Conservation (phyloP, 257 asterid species). For the Knoxia roxburghii region DNA sequence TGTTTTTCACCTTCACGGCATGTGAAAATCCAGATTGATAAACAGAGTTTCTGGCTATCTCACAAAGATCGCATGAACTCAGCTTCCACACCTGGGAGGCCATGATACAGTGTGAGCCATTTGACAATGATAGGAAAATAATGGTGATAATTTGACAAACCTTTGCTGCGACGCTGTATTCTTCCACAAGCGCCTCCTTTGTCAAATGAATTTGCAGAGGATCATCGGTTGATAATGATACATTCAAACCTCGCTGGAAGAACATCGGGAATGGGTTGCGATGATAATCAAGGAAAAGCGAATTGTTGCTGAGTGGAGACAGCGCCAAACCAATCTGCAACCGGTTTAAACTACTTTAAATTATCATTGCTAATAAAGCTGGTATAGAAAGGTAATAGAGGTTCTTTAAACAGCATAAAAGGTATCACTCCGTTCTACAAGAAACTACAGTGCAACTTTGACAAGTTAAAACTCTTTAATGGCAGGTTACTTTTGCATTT, state of each 20-base stretch:
- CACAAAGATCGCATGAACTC: slow-evolving; percentile 93
- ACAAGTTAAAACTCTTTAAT: background rate
- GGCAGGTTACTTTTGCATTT: background rate
- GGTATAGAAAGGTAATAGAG: background rate
- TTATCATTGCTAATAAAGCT: background rate
- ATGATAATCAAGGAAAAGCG: slow-evolving; percentile 84
- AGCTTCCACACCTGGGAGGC: slow-evolving; percentile 84
- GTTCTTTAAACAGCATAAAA: background rate
- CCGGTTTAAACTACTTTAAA: slow-evolving; percentile 10
- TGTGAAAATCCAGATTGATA: slow-evolving; percentile 93
- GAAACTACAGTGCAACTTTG: slow-evolving; percentile 9
- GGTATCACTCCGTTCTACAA: background rate
- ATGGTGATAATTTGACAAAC: slow-evolving; percentile 29
- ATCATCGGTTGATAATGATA: slow-evolving; percentile 81
- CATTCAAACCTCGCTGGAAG: slow-evolving; percentile 90
- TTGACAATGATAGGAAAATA: slow-evolving; percentile 10
- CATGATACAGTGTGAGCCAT: slow-evolving; percentile 17
- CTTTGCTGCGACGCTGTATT: slow-evolving; percentile 96
- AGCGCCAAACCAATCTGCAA: slow-evolving; percentile 87
- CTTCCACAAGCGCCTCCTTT: slow-evolving; percentile 93
- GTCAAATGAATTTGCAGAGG: slow-evolving; percentile 94
- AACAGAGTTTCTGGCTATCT: slow-evolving; percentile 90
- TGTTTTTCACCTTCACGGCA: slow-evolving; percentile 61
- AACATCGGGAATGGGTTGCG: slow-evolving; percentile 87
- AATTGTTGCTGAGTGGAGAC: slow-evolving; percentile 97